These are phyloP conservation scores for Pseudozyma flocculosa DNA, from an alignment of 1,284 basidiomycete genomes.

Conservation along the genomic window DNA sequence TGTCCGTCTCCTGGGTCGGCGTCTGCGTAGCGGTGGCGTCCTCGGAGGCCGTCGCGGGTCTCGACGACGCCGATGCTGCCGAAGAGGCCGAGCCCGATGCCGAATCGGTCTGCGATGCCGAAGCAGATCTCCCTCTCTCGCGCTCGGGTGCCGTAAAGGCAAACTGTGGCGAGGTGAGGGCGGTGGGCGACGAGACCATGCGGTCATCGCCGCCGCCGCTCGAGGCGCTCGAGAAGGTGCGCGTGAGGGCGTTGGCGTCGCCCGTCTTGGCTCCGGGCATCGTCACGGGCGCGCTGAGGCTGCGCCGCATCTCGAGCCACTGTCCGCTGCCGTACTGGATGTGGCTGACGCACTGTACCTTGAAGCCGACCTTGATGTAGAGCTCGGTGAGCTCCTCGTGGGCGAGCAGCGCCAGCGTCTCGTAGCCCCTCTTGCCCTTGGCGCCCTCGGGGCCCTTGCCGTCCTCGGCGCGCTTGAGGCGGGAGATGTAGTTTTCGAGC, in stretches of 20 bases:
- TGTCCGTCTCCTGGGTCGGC: neutral
- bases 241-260: slow-evolving; percentile 11
- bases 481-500: slow-evolving; percentile 40
- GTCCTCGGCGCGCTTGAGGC: slow-evolving; percentile 33
- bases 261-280: slow-evolving; percentile 1
- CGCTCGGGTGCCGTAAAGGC: too few relatives aligned
- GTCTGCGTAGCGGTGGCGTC: neutral
- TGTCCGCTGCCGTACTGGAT: slow-evolving; percentile 40
- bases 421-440: slow-evolving; percentile 43
- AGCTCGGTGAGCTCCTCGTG: slow-evolving; percentile 47
- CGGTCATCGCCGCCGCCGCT: too few relatives aligned
- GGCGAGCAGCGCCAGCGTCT: slow-evolving; percentile 45
- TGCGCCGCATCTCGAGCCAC: slow-evolving; percentile 54
- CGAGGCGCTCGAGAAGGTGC: slow-evolving; percentile 22
- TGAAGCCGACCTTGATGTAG: slow-evolving; percentile 48
- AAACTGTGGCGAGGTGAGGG: too few relatives aligned
- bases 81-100: too few relatives aligned
- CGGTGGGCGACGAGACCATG: too few relatives aligned
- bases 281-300: slow-evolving; percentile 22
- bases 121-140: too few relatives aligned
- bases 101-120: too few relatives aligned
- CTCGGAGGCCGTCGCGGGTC: too few relatives aligned
- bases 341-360: slow-evolving; percentile 46
- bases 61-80: too few relatives aligned
- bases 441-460: slow-evolving; percentile 29